These are phyloP conservation scores for Ogataea nonfermentans DNA, from an alignment of 805 yeast genomes.

Conservation along the genomic window DNA sequence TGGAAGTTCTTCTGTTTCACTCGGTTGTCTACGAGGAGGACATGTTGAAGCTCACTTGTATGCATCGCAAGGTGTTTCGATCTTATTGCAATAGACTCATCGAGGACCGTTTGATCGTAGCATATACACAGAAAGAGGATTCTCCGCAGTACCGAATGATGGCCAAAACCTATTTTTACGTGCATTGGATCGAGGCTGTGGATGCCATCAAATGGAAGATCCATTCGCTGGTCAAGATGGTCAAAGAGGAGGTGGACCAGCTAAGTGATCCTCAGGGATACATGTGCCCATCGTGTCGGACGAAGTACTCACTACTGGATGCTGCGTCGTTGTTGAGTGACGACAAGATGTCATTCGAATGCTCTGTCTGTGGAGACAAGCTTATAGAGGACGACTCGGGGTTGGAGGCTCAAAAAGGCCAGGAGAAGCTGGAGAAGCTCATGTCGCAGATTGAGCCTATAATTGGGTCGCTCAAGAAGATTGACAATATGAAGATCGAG, in stretches of 20 bases:
- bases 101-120: conserved; percentile 76
- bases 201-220: conserved; percentile 97
- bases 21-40: conserved; percentile 93
- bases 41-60: conserved; percentile 71
- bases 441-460: conserved; percentile 91
- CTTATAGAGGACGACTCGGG: conserved; percentile 87
- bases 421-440: conserved; percentile 73
- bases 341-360: conserved; percentile 75
- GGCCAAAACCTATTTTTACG: conserved; percentile 73
- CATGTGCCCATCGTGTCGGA: conserved; percentile 80
- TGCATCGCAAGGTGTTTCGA: conserved; percentile 83
- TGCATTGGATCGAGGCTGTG: conserved; percentile 89
- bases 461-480: conserved; percentile 75
- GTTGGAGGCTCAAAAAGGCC: conserved; percentile 75
- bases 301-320: conserved; percentile 81
- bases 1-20: conserved; percentile 86
- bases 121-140: conserved; percentile 70
- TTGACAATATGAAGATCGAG: conserved; percentile 75
- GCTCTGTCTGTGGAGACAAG: conserved; percentile 77
- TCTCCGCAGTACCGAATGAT: conserved; percentile 64
- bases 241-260: conserved; percentile 80
- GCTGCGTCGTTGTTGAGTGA: conserved; percentile 80
- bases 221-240: conserved; percentile 73
- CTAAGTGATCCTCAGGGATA: conserved; percentile 93
- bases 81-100: conserved; percentile 75